Conservation (phyloP, 1,139 yeast species). For the Pichia cactophila region DNA sequence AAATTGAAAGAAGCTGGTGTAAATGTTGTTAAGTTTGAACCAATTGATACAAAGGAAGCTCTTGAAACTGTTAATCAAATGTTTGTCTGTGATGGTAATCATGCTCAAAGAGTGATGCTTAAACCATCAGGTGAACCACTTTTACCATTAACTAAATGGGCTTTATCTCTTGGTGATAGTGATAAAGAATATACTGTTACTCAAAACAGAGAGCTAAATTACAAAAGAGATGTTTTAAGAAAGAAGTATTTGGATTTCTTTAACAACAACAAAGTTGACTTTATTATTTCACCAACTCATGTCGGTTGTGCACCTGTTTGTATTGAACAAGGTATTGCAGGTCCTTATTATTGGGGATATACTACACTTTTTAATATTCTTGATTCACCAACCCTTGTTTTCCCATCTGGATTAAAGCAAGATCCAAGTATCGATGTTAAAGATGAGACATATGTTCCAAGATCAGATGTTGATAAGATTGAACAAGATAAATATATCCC, state of each 20-base stretch:
- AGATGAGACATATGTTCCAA: conserved; percentile 22
- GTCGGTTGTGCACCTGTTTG: conserved; percentile 63
- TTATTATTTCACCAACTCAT: conserved; percentile 60
- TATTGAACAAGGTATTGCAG: conserved; percentile 36
- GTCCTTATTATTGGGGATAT: conserved; percentile 69
- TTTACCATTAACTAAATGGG: conserved; percentile 52
- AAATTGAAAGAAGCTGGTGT: conserved; percentile 38
- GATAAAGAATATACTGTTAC: conserved; percentile 34
- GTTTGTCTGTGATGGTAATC: conserved; percentile 57
- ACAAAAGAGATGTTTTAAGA: conserved; percentile 47
- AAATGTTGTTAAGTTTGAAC: conserved; percentile 42
- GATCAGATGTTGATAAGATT: conserved; percentile 42
- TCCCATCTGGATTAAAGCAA: conserved; percentile 57
- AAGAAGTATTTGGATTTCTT: conserved; percentile 46
- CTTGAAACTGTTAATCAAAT: conserved; percentile 42
- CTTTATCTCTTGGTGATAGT: conserved; percentile 52
- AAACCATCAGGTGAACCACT: conserved; percentile 63
- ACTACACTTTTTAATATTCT: conserved; percentile 60
- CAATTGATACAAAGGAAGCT: conserved; percentile 44
- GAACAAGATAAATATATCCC: conserved; percentile 34
- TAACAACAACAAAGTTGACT: conserved; percentile 52
- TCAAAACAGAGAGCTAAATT: conserved; percentile 44
- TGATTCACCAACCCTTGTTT: conserved; percentile 53
- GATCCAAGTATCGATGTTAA: conserved; percentile 33
- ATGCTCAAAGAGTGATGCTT: conserved; percentile 42